Evolutionary conservation across 2,329 filamentous ascomycete genomes (phyloP), one percentile per base, ranked within the genome.

Genomic region (Aulographum hederae): DNA sequence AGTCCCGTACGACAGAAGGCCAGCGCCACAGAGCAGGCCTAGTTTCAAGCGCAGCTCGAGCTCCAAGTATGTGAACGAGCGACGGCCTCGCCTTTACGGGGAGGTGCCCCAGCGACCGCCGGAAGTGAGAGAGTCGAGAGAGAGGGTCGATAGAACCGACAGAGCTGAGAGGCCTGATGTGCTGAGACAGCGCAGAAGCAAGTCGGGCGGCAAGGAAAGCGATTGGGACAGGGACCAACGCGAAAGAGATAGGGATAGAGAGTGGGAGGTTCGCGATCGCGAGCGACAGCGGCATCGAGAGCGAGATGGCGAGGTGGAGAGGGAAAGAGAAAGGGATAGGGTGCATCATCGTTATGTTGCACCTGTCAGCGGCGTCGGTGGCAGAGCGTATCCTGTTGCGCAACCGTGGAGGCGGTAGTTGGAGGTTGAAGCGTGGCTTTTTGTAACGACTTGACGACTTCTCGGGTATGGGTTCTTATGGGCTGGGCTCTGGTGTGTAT

Each of bases 81-180:
- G 8, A 8, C 21, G 8, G n/a, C 8, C 8, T 8, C 8, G 8
- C 21, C 33, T 53, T 20, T 46, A n/a, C n/a, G n/a, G n/a, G n/a
- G n/a, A 56, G 35, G 43, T 45, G 18, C 42, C 37, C 25, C 6
- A 17, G 34, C 8, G 26, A 26, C 17, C 26, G 14, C 32, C 11
- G 13, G 32, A 31, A 10, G 27, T 13, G 32, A 14, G 13, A 27
- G 13, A 28, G 10, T 8, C 27, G 15, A 17, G 27, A 28, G 27
- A 28, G 8, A 10, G 27, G n/a, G 8, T 8, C 21, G 21, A 25
- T 8, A 8, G 21, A 8, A n/a, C 8, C 21, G 21, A 10, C 17
- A 16, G 29, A 11, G 12, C 29, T 11, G 12, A 31, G 14, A 11
- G 12, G 11, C 12, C 12, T 6, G 12, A 16, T 31, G 21, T n/a